phyloP scores from a whole-genome alignment of 306 rosid genomes.

The Prunus padus region DNA sequence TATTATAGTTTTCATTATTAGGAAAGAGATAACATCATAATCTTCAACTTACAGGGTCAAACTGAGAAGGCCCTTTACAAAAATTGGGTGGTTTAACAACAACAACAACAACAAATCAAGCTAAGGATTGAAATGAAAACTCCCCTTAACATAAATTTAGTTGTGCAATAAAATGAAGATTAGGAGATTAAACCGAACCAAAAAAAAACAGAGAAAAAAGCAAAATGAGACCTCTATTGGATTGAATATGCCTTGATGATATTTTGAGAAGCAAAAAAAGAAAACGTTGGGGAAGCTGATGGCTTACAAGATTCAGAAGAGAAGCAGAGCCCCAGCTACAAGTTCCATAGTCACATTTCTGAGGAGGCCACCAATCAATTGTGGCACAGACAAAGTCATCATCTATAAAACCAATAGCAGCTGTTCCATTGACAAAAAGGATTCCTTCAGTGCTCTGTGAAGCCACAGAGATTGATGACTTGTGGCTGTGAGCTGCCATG shows the following conservation, averaged over 20 bases:
- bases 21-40: too few relatives aligned
- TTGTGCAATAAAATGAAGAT: neutral
- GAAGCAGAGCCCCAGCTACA: conserved; percentile 77
- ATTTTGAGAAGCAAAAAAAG: neutral
- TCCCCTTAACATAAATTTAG: too few relatives aligned
- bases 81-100: neutral
- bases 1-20: neutral
- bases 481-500: conserved; percentile 2
- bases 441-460: conserved; percentile 30
- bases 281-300: neutral
- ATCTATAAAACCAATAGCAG: conserved; percentile 48
- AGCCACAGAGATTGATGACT: conserved; percentile 22
- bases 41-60: neutral
- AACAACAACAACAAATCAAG: neutral
- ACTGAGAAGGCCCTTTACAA: neutral
- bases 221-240: neutral
- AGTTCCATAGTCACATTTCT: conserved; percentile 72
- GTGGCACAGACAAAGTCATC: conserved; percentile 74
- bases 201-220: too few relatives aligned
- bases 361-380: conserved; percentile 85
- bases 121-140: too few relatives aligned
- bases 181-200: neutral
- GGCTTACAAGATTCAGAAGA: conserved; percentile 62
- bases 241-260: neutral
- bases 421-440: conserved; percentile 44